phyloP scores from a whole-genome alignment of 1,284 basidiomycete genomes.

The Sporisorium reilianum region DNA sequence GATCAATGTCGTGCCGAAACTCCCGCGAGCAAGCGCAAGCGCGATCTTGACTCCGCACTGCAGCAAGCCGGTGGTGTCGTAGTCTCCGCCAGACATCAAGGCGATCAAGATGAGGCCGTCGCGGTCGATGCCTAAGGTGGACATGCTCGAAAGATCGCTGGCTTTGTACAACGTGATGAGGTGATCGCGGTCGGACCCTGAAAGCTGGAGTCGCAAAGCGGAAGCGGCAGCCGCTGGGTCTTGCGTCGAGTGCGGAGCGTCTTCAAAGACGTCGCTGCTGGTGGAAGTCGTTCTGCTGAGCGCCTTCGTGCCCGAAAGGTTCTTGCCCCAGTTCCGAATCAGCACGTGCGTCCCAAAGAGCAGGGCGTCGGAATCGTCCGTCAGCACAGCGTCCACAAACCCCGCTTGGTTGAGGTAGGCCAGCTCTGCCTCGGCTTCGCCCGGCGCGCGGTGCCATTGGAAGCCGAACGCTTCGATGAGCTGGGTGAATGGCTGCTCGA shows the following conservation, averaged over 20 bases:
- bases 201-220: constrained; percentile 11
- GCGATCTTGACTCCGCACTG: constrained; percentile 68
- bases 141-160: constrained; percentile 8
- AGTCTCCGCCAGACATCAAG: constrained; percentile 89
- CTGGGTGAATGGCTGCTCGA: constrained; percentile 67
- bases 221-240: not conserved
- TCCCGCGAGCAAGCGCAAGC: constrained; percentile 71
- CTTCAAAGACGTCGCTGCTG: constrained; percentile 27
- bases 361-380: constrained; percentile 93
- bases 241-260: not conserved
- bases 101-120: constrained; percentile 87
- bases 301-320: constrained; percentile 32
- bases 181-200: constrained; percentile 32
- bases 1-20: constrained; percentile 73
- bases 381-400: constrained; percentile 87
- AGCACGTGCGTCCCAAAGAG: constrained; percentile 87
- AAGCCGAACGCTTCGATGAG: constrained; percentile 90
- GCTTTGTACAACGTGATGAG: constrained; percentile 19
- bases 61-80: constrained; percentile 72
- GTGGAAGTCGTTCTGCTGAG: constrained; percentile 21
- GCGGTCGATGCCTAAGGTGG: constrained; percentile 73
- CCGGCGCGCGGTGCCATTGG: constrained; percentile 78
- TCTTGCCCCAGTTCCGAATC: constrained; percentile 75
- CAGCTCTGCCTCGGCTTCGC: constrained; percentile 95
- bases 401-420: constrained; percentile 85